phyloP scores from a whole-genome alignment of 805 yeast species.

The Myxozyma sirexii region DNA sequence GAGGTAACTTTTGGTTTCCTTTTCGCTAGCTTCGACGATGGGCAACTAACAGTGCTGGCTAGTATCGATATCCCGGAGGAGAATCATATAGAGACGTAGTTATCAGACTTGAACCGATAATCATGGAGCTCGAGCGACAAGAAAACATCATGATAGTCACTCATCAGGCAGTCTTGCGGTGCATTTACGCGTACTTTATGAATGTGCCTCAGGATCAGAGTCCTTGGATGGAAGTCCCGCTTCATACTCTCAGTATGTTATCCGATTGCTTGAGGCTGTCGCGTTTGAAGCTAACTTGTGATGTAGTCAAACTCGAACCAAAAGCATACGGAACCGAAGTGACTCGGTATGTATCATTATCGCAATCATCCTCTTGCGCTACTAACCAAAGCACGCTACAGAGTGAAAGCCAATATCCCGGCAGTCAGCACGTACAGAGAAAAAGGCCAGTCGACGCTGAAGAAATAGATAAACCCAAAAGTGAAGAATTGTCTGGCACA shows the following conservation, averaged over 20 bases:
- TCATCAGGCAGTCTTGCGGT: conserved; percentile 95
- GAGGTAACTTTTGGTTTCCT: conserved; percentile 46
- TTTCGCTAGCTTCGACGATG: not conserved
- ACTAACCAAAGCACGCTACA: not conserved
- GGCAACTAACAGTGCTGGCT: no score
- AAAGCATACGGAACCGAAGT: conserved; percentile 88
- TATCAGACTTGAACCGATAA: conserved; percentile 91
- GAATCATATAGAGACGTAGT: conserved; percentile 96
- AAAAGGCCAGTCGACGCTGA: conserved; percentile 56
- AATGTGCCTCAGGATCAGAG: conserved; percentile 96
- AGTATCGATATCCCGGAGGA: conserved; percentile 92
- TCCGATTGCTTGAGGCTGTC: not conserved
- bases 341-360: conserved; percentile 45
- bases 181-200: conserved; percentile 97
- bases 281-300: not conserved
- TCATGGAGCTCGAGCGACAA: conserved; percentile 97
- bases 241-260: conserved; percentile 72
- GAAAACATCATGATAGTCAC: conserved; percentile 94
- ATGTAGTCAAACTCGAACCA: conserved; percentile 76
- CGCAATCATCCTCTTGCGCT: not conserved
- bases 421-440: conserved; percentile 97
- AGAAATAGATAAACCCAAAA: conserved; percentile 1
- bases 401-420: conserved; percentile 94
- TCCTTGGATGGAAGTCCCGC: conserved; percentile 99
- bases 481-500: not conserved